These are phyloP conservation scores for Persicaria maculosa DNA, from an alignment of 148 eudicot species.

Conservation along the genomic window DNA sequence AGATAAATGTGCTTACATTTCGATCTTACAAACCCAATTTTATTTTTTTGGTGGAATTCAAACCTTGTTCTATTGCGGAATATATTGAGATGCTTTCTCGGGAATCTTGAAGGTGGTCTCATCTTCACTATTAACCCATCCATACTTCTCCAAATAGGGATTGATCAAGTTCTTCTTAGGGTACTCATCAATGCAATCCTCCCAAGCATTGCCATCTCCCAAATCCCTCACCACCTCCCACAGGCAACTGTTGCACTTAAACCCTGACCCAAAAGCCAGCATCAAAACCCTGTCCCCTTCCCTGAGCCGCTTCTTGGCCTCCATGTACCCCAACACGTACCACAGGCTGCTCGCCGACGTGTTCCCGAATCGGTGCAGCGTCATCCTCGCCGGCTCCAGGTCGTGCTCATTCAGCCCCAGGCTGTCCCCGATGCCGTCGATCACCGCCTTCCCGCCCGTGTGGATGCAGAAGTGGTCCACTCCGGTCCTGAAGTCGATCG, in stretches of 20 bases:
- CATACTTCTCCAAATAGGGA: no score
- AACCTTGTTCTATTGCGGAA: no score
- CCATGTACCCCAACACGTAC: conserved; percentile 55
- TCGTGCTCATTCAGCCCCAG: conserved; percentile 25
- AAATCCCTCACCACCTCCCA: conserved; percentile 69
- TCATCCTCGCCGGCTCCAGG: conserved; percentile 55
- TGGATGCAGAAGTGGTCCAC: conserved; percentile 51
- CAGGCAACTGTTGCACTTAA: conserved; percentile 62
- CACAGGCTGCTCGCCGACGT: conserved; percentile 52
- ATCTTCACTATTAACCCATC: no score
- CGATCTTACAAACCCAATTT: no score
- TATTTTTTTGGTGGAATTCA: no score
- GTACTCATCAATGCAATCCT: conserved; percentile 33
- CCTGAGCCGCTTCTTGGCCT: conserved; percentile 45
- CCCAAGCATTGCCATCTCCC: conserved; percentile 50
- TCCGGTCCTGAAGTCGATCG: conserved; percentile 36
- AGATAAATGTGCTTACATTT: no score
- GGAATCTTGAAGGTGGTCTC: no score
- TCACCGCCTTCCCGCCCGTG: conserved; percentile 52
- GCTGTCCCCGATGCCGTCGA: conserved; percentile 41
- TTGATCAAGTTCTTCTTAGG: conserved; percentile 15
- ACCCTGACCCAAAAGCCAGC: conserved; percentile 55
- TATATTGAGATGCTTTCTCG: no score
- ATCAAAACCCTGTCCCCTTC: conserved; percentile 41
- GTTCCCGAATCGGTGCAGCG: conserved; percentile 54